These are phyloP conservation scores for Puccinia novopanici DNA, from an alignment of 1,284 basidiomycete genomes.

Conservation along the genomic window DNA sequence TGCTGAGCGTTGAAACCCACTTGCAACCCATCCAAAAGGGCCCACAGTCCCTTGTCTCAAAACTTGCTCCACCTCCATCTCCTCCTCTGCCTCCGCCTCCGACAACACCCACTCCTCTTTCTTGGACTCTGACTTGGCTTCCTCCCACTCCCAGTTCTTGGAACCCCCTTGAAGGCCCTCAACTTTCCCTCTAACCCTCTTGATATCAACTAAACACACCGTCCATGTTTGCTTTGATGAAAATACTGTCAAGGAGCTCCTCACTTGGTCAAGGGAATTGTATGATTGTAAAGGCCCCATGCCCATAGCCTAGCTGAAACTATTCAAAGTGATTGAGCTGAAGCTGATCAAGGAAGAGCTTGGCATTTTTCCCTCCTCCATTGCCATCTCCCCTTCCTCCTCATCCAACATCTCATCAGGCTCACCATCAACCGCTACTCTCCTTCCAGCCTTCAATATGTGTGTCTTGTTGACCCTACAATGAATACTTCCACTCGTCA, in stretches of 20 bases:
- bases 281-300: slow-evolving; percentile 40
- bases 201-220: background rate
- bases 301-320: slow-evolving; percentile 34
- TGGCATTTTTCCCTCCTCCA: background rate
- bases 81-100: slow-evolving; percentile 7
- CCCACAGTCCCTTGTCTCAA: slow-evolving; percentile 7
- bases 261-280: slow-evolving; percentile 44
- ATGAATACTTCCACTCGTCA: too few species aligned
- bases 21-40: background rate
- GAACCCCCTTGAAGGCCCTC: background rate
- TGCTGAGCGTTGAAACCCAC: background rate
- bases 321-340: slow-evolving; percentile 39
- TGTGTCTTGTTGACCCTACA: too few species aligned
- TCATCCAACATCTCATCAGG: background rate
- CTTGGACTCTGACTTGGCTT: background rate
- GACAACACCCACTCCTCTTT: too few species aligned
- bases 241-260: slow-evolving; percentile 20
- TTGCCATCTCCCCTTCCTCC: background rate
- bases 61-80: slow-evolving; percentile 2
- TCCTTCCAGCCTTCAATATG: too few species aligned
- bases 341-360: slow-evolving; percentile 46
- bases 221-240: slow-evolving; percentile 29
- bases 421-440: background rate
- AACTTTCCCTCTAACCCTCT: background rate
- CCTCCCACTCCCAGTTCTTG: background rate